Conservation (phyloP, 73 alveolate genomes). For the Paramecium caudatum region DNA sequence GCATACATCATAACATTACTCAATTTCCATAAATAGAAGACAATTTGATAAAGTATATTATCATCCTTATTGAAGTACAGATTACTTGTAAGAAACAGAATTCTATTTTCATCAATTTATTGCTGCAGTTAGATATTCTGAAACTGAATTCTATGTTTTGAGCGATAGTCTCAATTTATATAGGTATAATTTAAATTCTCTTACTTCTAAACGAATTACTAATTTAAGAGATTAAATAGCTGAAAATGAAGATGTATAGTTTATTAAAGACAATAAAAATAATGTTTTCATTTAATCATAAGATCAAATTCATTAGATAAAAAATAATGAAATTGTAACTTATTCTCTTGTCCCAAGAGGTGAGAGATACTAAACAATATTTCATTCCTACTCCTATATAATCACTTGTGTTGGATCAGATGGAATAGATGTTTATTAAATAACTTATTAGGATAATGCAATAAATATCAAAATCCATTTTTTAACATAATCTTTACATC, state of each 20-base stretch:
- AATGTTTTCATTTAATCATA: not conserved
- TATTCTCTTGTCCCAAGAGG: conserved; percentile 4
- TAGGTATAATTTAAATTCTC: not conserved
- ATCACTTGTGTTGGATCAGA: conserved; percentile 13
- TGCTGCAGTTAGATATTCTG: not conserved
- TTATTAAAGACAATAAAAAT: not conserved
- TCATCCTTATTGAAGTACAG: not conserved
- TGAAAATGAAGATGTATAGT: not conserved
- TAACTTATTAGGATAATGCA: not conserved
- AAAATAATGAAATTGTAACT: not conserved
- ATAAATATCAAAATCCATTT: not conserved
- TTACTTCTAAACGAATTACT: not conserved
- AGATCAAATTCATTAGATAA: not conserved
- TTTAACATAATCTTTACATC: not conserved
- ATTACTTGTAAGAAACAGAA: conserved; percentile 5
- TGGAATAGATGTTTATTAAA: conserved; percentile 1
- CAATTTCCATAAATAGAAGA: too few species aligned
- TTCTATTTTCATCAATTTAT: conserved; percentile 36
- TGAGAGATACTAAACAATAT: not conserved
- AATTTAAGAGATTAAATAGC: not conserved
- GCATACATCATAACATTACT: too few species aligned
- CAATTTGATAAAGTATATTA: not conserved
- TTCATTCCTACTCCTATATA: not conserved
- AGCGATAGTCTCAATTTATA: conserved; percentile 13
- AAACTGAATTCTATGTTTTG: not conserved